A percentile compares a stretch with the other conserved stretches of the same genome.
phyloP scores from a whole-genome alignment of 345 rosid species.

The Aegle marmelos region DNA sequence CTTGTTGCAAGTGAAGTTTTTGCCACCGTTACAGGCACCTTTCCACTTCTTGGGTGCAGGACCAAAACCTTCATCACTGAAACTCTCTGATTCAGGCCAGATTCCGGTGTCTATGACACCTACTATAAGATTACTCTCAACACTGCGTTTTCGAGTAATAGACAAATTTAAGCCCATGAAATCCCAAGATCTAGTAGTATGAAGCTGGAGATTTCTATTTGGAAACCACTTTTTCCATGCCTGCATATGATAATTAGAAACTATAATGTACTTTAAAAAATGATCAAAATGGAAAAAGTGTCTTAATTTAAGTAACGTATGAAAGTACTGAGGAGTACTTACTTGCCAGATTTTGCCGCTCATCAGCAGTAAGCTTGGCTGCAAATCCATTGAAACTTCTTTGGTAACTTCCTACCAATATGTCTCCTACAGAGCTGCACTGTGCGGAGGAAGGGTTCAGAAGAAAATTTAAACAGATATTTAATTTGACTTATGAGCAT shows the following conservation, averaged over 20 bases:
- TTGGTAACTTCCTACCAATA: constrained; percentile 32
- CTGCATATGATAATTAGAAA: constrained; percentile 9
- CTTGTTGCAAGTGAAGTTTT: constrained; percentile 54
- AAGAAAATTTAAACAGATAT: background rate
- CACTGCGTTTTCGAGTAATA: background rate
- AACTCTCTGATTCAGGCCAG: constrained; percentile 46
- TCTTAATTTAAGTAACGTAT: background rate
- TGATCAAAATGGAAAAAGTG: background rate
- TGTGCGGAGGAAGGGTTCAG: background rate
- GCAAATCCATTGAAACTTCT: constrained; percentile 55
- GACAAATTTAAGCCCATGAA: constrained; percentile 37
- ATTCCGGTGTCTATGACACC: constrained; percentile 42
- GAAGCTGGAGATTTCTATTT: constrained; percentile 19
- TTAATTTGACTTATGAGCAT: background rate
- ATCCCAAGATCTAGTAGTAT: constrained; percentile 50
- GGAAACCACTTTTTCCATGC: constrained; percentile 26
- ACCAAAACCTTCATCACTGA: constrained; percentile 41
- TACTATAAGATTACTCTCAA: constrained; percentile 31
- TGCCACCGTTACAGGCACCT: constrained; percentile 35
- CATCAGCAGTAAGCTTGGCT: constrained; percentile 35
- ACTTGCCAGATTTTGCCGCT: constrained; percentile 33
- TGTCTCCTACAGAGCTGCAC: constrained; percentile 10
- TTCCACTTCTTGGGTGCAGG: constrained; percentile 50
- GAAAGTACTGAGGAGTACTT: background rate
- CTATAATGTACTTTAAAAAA: background rate